Percentiles rank a stretch among this genome's conserved stretches.
Evolutionary conservation across 148 eudicot genomes (phyloP).

Genomic region (Diospyros kaki): DNA sequence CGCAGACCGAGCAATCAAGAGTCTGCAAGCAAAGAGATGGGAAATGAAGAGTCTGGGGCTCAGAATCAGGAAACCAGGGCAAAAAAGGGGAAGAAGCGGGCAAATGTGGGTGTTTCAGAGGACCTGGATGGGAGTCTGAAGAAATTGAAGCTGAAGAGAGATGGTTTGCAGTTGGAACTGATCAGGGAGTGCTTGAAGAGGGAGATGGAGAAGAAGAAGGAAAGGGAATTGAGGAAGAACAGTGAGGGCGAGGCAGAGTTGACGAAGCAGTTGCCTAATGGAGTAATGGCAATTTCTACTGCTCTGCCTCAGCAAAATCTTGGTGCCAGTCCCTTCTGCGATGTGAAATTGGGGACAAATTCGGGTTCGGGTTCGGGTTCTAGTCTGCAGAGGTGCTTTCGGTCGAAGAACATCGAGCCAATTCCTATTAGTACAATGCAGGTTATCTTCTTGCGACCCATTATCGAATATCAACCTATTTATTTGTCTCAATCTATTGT

Average conservation of each 20-base stretch:
- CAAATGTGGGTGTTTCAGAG: constrained; percentile 28
- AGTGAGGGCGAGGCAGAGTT: constrained; percentile 22
- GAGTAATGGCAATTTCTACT: constrained; percentile 67
- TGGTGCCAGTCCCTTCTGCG: constrained; percentile 34
- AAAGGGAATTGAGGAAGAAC: constrained; percentile 27
- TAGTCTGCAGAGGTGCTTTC: constrained; percentile 40
- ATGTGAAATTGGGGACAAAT: constrained; percentile 60
- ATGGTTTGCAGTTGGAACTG: constrained; percentile 61
- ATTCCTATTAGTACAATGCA: constrained; percentile 63
- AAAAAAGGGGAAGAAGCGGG: constrained; percentile 13
- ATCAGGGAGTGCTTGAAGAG: constrained; percentile 64
- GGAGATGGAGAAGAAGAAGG: constrained; percentile 69
- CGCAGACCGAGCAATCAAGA: constrained; percentile 11
- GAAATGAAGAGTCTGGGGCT: not conserved
- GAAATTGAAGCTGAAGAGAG: constrained; percentile 57
- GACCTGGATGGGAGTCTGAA: constrained; percentile 59
- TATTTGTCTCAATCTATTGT: constrained; percentile 4
- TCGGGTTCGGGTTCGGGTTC: constrained; percentile 23
- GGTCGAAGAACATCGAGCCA: constrained; percentile 82
- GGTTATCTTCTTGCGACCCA: constrained; percentile 37
- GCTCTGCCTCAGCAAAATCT: constrained; percentile 30
- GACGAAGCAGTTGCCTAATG: constrained; percentile 67
- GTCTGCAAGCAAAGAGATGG: not conserved
- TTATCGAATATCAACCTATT: not conserved
- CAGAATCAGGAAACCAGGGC: constrained; percentile 15